Evolutionary conservation across 495 filamentous ascomycete species (phyloP).

Genomic region (Talaromyces thailandensis): DNA sequence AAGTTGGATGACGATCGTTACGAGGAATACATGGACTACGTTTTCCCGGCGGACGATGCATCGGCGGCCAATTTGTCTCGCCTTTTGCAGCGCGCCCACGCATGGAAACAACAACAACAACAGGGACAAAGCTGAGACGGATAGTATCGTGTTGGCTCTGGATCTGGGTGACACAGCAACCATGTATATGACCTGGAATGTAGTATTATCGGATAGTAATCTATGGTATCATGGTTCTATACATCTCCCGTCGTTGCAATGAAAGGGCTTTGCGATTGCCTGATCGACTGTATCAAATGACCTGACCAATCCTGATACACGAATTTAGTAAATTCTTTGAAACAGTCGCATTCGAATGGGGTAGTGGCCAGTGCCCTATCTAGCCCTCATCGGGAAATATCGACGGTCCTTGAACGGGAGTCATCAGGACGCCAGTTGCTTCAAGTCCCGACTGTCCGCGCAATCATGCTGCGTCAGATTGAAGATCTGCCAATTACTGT

Average conservation of each 20-base stretch:
- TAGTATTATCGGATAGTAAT: background rate
- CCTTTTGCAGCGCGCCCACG: conserved; percentile 72
- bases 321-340: background rate
- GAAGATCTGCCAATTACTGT: background rate
- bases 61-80: conserved; percentile 76
- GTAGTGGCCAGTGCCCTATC: background rate
- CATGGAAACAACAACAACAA: conserved; percentile 82
- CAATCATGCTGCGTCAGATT: background rate
- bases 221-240: background rate
- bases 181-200: background rate
- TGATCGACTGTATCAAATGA: background rate
- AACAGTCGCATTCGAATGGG: background rate
- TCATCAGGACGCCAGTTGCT: background rate
- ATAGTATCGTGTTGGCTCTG: background rate
- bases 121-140: conserved; percentile 6
- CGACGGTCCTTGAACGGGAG: background rate
- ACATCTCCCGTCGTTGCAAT: background rate
- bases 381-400: background rate
- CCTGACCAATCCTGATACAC: background rate
- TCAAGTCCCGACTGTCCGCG: background rate
- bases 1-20: conserved; percentile 90
- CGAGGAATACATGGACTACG: conserved; percentile 96
- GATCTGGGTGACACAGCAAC: background rate
- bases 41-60: conserved; percentile 95
- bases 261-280: background rate